Percentiles rank a stretch among this genome's conserved stretches.
Evolutionary conservation across 257 asterid genomes (phyloP).

Genomic region (Salvia splendens): DNA sequence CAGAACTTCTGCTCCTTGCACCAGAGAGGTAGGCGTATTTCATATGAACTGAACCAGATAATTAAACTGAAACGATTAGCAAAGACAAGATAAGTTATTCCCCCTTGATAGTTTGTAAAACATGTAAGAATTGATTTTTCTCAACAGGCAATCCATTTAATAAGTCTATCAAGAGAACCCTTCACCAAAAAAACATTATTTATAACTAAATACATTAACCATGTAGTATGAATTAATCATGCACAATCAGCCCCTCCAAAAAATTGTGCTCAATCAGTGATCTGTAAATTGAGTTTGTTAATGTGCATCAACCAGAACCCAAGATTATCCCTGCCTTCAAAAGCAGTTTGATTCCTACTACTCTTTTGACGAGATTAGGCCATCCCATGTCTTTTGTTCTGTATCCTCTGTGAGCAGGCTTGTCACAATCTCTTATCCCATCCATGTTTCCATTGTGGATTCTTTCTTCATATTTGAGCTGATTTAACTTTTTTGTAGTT

Average conservation of each 20-base stretch:
- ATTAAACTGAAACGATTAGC: background rate
- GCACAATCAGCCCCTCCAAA: background rate
- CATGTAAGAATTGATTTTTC: background rate
- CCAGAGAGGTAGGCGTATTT: background rate
- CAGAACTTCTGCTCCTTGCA: conserved; percentile 7
- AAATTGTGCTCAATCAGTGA: background rate
- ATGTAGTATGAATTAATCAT: background rate
- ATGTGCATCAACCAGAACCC: background rate
- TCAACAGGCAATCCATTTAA: background rate
- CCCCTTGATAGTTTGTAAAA: background rate
- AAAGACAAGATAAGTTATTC: background rate
- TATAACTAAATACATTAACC: background rate
- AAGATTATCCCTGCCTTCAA: background rate
- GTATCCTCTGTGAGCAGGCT: too few species aligned
- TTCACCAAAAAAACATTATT: background rate
- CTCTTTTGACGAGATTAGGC: too few species aligned
- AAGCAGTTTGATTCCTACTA: background rate
- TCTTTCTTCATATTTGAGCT: conserved; percentile 21
- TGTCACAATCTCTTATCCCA: conserved; percentile 1
- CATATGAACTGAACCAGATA: background rate
- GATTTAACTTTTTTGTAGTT: conserved; percentile 8
- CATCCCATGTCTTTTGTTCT: too few species aligned
- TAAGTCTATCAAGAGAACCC: background rate
- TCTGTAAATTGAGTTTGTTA: background rate
- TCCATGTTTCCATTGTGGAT: background rate